A percentile compares a stretch with the other conserved stretches of the same genome.
Conservation (phyloP, 2,329 filamentous ascomycete species). For the Fusarium pseudograminearum region DNA sequence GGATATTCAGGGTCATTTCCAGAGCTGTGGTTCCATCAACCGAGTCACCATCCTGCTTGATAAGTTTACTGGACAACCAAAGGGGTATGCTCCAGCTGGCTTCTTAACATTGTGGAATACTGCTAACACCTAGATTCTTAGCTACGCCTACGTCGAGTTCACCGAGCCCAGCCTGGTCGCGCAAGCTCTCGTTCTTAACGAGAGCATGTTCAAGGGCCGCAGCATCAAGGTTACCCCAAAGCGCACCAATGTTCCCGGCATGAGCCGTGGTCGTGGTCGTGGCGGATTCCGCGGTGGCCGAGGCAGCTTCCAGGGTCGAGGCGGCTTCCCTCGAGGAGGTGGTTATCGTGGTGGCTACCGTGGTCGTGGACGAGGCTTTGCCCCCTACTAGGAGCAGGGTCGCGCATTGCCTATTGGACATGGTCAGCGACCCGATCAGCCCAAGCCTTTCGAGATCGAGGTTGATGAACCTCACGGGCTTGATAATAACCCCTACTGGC, state of each 20-base stretch:
- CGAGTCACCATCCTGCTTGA: slow-evolving; percentile 96
- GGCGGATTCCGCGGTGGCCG: slow-evolving; percentile 56
- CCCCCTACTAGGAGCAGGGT: slow-evolving; percentile 70
- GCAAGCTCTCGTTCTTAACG: slow-evolving; percentile 93
- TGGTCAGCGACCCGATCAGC: slow-evolving; percentile 34
- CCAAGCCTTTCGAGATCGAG: slow-evolving; percentile 44
- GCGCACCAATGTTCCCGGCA: slow-evolving; percentile 94
- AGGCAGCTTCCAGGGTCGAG: slow-evolving; percentile 65
- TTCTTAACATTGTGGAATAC: not conserved
- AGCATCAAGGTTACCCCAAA: slow-evolving; percentile 96
- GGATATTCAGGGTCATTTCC: slow-evolving; percentile 96
- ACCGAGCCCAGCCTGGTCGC: slow-evolving; percentile 92
- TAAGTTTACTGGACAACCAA: slow-evolving; percentile 99
- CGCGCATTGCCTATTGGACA: slow-evolving; percentile 38
- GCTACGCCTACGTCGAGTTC: slow-evolving; percentile 99
- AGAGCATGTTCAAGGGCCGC: slow-evolving; percentile 93
- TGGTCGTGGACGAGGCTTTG: slow-evolving; percentile 72
- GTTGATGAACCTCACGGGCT: slow-evolving; percentile 41
- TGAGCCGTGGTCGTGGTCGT: slow-evolving; percentile 79
- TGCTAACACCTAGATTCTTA: slow-evolving; percentile 56
- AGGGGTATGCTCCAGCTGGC: slow-evolving; percentile 75
- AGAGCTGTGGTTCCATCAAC: slow-evolving; percentile 97
- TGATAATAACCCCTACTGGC: slow-evolving; percentile 23
- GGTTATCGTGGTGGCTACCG: slow-evolving; percentile 77
- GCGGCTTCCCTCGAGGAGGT: slow-evolving; percentile 61